Evolutionary conservation across 2,329 filamentous ascomycete species (phyloP), one percentile per base, ranked within the genome.

Genomic region (Botrytis paeoniae): DNA sequence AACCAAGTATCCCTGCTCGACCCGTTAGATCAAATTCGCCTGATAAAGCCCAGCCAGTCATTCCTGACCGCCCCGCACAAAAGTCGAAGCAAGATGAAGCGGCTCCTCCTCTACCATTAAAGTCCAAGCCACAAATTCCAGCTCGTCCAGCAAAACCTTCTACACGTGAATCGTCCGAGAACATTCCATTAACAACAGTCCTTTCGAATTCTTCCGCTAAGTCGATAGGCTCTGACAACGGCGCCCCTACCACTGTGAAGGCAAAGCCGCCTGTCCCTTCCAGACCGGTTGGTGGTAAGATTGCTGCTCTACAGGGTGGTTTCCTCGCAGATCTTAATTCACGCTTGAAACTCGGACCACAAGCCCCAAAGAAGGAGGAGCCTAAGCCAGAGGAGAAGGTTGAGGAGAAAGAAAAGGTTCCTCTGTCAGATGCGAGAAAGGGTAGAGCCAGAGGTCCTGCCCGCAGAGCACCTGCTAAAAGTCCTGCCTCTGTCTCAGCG

Each of bases 301-400:
- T 99, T 81, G 94, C 95, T 25, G 92, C 93, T 37, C 85, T 99
- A 45, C 94, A 97, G 82, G 93, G 93, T 54, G 94, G 93, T 4
- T 98, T 99, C 82, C 90, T 99, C 87, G 94, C 91, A 62, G 95
- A 98, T 80, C 85, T 99, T 60, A 97, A 98, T 82, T 95, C 94
- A 78, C 92, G 94, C 66, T 85, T 99, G 41, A 91, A 94, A 80
- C 84, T 97, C 51, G 96, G 96, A 1, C 95, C 95, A n/a, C 91
- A 93, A 77, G 89, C 87, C 16, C 88, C 90, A 2, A 95, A 94
- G 84, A 92, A 93, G 77, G 91, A 93, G 79, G 91, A 95, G 76
- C 84, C 86, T 59, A 81, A 84, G 16, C 83, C 85, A 22, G 86
- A 90, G 70, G 86, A 89, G 45, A 83, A 83, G 3, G 86, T 86